These are phyloP conservation scores for Nitzschia palea DNA, from an alignment of 108 stramenopile genomes.

Conservation along the genomic window DNA sequence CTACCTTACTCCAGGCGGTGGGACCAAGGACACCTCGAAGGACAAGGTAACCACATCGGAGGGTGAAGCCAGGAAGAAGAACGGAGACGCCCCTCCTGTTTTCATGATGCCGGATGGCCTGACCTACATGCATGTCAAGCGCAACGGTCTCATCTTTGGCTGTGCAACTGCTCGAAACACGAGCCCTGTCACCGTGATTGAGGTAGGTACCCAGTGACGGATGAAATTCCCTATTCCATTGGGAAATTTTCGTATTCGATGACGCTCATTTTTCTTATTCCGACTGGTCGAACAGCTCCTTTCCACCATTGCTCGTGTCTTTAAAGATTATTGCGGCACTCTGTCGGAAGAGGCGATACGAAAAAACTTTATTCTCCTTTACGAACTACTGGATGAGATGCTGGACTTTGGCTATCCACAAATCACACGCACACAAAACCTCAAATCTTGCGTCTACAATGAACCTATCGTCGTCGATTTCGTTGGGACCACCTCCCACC, in stretches of 20 bases:
- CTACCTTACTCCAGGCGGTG: neutral
- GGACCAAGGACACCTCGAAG: conserved; percentile 1
- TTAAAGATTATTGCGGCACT: conserved; percentile 99
- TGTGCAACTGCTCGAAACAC: conserved; percentile 93
- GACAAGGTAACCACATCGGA: conserved; percentile 11
- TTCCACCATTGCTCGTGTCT: conserved; percentile 95
- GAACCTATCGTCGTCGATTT: conserved; percentile 93
- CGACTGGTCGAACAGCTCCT: conserved; percentile 77
- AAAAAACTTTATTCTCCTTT: conserved; percentile 98
- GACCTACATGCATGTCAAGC: conserved; percentile 93
- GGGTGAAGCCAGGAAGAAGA: conserved; percentile 1
- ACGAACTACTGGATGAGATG: conserved; percentile 99
- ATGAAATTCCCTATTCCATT: conserved; percentile 13
- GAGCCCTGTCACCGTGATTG: conserved; percentile 74
- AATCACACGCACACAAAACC: conserved; percentile 93
- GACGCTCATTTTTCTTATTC: conserved; percentile 14
- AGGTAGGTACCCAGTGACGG: conserved; percentile 46
- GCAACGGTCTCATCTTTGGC: conserved; percentile 95
- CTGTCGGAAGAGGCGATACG: conserved; percentile 97
- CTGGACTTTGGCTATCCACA: conserved; percentile 99
- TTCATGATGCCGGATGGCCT: conserved; percentile 91
- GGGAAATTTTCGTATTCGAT: conserved; percentile 3
- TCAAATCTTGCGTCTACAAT: conserved; percentile 98
- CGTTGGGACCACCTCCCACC: conserved; percentile 75
- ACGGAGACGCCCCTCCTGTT: conserved; percentile 89